Conservation (phyloP, 352 stramenopile species). For the Phytopythium chamaehyphon region DNA sequence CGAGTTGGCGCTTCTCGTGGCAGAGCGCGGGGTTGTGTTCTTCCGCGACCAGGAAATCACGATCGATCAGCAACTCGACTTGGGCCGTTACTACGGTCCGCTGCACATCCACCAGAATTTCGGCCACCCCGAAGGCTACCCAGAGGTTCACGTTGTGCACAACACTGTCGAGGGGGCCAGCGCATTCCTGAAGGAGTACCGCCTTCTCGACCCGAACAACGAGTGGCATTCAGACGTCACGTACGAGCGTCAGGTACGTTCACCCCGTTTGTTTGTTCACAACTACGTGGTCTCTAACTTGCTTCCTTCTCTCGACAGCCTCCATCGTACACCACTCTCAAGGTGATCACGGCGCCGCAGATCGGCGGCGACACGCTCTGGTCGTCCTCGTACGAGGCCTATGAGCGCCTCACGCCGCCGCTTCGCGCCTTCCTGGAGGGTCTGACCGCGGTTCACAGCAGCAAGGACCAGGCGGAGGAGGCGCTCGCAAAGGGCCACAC, state of each 20-base stretch:
- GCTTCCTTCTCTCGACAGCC: slow-evolving; percentile 5
- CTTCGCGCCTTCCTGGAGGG: slow-evolving; percentile 35
- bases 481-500: slow-evolving; percentile 8
- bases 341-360: slow-evolving; percentile 23
- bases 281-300: not conserved
- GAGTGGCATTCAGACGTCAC: slow-evolving; percentile 38
- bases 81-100: slow-evolving; percentile 22
- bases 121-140: slow-evolving; percentile 16
- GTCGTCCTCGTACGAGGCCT: slow-evolving; percentile 37
- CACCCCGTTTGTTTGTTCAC: not conserved
- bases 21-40: slow-evolving; percentile 15
- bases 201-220: slow-evolving; percentile 17
- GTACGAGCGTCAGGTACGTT: slow-evolving; percentile 24
- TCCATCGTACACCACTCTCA: slow-evolving; percentile 28
- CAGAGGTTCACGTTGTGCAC: slow-evolving; percentile 19
- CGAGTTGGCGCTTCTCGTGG: slow-evolving; percentile 15
- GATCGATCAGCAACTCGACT: slow-evolving; percentile 13
- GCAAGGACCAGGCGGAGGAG: slow-evolving; percentile 13
- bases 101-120: slow-evolving; percentile 25
- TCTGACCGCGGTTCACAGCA: not conserved
- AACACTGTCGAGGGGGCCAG: slow-evolving; percentile 6
- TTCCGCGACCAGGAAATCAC: slow-evolving; percentile 16
- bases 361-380: slow-evolving; percentile 39
- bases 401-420: slow-evolving; percentile 30
- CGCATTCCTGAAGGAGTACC: slow-evolving; percentile 13